Evolutionary conservation across 2,329 filamentous ascomycete species (phyloP).

Genomic region (Botrytis medusae): DNA sequence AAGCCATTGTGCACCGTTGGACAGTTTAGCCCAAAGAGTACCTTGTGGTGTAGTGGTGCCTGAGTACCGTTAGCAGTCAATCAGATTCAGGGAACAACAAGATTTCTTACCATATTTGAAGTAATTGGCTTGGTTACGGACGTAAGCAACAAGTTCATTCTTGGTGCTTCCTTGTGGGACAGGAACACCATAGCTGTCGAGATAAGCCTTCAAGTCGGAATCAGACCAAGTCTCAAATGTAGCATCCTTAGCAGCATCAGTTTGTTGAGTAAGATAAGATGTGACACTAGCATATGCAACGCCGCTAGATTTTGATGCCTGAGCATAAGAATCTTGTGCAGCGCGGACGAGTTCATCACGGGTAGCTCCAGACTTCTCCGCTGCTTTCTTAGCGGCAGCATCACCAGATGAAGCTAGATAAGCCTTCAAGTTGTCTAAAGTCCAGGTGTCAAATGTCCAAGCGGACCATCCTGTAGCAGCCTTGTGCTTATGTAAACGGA

Average conservation of each 20-base stretch:
- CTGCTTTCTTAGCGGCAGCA: constrained; percentile 56
- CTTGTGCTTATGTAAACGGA: constrained; percentile 72
- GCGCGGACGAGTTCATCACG: constrained; percentile 72
- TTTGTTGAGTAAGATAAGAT: constrained; percentile 66
- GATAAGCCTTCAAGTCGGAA: constrained; percentile 66
- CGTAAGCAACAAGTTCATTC: constrained; percentile 69
- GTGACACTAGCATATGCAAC: constrained; percentile 65
- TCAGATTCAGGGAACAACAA: background rate
- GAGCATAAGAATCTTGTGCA: constrained; percentile 59
- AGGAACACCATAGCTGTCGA: constrained; percentile 72
- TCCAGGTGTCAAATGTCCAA: constrained; percentile 80
- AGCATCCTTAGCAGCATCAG: constrained; percentile 61
- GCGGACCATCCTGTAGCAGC: constrained; percentile 65
- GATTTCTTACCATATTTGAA: constrained; percentile 63
- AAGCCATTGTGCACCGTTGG: constrained; percentile 48
- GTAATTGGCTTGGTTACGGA: constrained; percentile 71
- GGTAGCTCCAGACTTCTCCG: constrained; percentile 62
- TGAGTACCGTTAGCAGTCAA: constrained; percentile 6
- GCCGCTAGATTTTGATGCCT: constrained; percentile 59
- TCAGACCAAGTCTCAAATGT: constrained; percentile 72
- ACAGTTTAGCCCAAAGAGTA: constrained; percentile 65
- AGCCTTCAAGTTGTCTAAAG: constrained; percentile 64
- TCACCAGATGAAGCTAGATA: constrained; percentile 56
- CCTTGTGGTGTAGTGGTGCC: constrained; percentile 60
- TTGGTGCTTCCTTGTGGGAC: constrained; percentile 38